These are phyloP conservation scores for Fonsecaea nubica DNA, from an alignment of 2,329 filamentous ascomycete genomes.

Conservation along the genomic window DNA sequence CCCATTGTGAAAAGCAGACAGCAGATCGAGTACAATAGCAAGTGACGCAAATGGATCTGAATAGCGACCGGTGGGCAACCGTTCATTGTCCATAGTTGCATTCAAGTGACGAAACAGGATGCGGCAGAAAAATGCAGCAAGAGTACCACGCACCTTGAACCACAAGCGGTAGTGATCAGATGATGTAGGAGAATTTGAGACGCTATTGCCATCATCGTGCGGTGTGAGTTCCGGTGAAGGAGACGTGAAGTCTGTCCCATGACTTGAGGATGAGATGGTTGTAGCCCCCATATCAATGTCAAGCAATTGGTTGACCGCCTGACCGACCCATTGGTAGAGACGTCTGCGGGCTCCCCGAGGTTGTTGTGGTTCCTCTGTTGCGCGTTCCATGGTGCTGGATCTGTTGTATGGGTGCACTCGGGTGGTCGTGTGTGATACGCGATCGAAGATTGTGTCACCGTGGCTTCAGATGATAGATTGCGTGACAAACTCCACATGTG, in stretches of 20 bases:
- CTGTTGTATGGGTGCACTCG: neutral
- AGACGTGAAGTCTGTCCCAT: constrained; percentile 5
- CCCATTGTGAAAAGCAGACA: neutral
- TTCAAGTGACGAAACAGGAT: neutral
- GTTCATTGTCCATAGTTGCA: constrained; percentile 6
- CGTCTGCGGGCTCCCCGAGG: constrained; percentile 26
- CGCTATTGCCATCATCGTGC: constrained; percentile 3
- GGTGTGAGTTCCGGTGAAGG: neutral
- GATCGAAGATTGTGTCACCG: constrained; percentile 20
- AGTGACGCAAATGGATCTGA: constrained; percentile 3
- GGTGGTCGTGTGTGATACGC: constrained; percentile 10
- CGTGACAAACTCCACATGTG: neutral
- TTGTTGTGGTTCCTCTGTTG: constrained; percentile 14
- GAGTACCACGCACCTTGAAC: constrained; percentile 30
- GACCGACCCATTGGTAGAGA: constrained; percentile 23
- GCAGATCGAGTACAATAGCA: constrained; percentile 17
- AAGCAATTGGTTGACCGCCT: constrained; percentile 21
- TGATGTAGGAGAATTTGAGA: neutral
- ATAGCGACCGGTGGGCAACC: neutral
- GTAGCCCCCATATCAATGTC: constrained; percentile 6
- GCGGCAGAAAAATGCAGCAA: neutral
- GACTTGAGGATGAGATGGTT: constrained; percentile 6
- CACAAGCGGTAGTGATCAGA: constrained; percentile 20
- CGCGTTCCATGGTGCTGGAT: constrained; percentile 22
- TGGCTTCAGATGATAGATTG: constrained; percentile 5